Evolutionary conservation across 2,329 filamentous ascomycete species (phyloP), one percentile per base, ranked within the genome.

Genomic region (Colletotrichum trifolii): DNA sequence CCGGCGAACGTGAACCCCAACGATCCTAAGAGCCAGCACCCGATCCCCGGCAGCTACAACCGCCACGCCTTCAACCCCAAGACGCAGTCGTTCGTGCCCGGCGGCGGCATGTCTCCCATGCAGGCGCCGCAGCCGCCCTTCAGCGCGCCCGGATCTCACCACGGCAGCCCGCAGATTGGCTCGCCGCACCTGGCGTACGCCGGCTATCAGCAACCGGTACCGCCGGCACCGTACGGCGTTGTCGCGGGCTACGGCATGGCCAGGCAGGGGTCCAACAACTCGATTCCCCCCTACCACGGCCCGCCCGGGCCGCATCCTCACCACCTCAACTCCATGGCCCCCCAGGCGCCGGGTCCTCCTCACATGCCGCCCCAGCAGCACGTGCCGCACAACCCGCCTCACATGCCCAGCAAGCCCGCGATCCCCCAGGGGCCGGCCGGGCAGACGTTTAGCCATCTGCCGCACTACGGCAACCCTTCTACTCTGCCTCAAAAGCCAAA

Each of bases 21-120:
- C 67, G 91, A 91, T 71, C 87, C 89, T 8, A 89, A 91, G 76
- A 87, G 86, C 63, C 91, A 94, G 73, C 93, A 97, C 74, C 92
- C 93, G 6, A 89, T 96, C 61, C 92, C 93, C 12, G 93, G 93
- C 40, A 96, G 91, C 77, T 96, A 87, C 70, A 93, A 91, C 73
- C 86, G 94, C 63, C 92, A 93, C 71, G 88, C 91, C 11, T 97
- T 98, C 81, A 97, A 97, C 74, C 95, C 94, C 1, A 94, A 97
- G 79, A 97, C 92, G 13, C 92, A 97, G 73, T 92, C 94, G 0
- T 97, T 98, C 76, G 87, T 97, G 33, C 95, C 95, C 2, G 82
- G 67, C 35, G 76, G 78, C 15, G 74, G 87, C 66, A 82, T 77
- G 68, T 77, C 80, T 36, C 79, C 83, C 4, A 80, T 83, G 68